Evolutionary conservation across 2,329 filamentous ascomycete species (phyloP), one percentile per base, ranked within the genome.

Genomic region (Elsinoe ampelina): DNA sequence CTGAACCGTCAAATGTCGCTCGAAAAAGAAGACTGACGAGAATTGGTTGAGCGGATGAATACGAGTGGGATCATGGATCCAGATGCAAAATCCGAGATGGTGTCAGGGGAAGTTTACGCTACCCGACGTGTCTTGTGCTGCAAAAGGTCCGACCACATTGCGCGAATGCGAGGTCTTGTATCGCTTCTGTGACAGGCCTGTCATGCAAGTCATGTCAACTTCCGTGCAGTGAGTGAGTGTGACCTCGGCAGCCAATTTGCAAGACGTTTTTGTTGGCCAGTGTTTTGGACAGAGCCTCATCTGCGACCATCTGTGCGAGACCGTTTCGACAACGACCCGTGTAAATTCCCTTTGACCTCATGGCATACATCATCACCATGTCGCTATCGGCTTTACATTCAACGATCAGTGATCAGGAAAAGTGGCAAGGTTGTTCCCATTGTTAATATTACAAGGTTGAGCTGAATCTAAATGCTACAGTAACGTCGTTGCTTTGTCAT

Each of bases 371-470:
- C 34, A 39, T 39, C n/a, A 4, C 11, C 11, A 36, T 13, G 17
- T 10, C 17, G 2, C 32, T 6, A 17, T 39, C 12, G 32, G 22
- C 4, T 39, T 11, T 32, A 26, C 2, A 39, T 52, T 13, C 26
- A 26, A n/a, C 2, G 11, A 22, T 20, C n/a, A 51, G n/a, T 13
- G 15, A 15, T 32, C 12, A 30, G 43, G 26, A 10, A 12, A 50
- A 50, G 45, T 17, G 45, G 45, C 26, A 34, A 34, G n/a, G 13
- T 50, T 15, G n/a, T 50, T 34, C 10, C 15, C 34, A 45, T 45
- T 26, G 35, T 17, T 52, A 59, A 35, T 22, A 51, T 57, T 57
- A 59, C 58, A 59, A 42, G 41, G 30, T 47, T 58, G 57, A 60
- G 58, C 34, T 50, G 56, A 19, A 56, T 52, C 48, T 35, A 52